Conservation (phyloP, 441 rosid species). For the Jatropha multifida region DNA sequence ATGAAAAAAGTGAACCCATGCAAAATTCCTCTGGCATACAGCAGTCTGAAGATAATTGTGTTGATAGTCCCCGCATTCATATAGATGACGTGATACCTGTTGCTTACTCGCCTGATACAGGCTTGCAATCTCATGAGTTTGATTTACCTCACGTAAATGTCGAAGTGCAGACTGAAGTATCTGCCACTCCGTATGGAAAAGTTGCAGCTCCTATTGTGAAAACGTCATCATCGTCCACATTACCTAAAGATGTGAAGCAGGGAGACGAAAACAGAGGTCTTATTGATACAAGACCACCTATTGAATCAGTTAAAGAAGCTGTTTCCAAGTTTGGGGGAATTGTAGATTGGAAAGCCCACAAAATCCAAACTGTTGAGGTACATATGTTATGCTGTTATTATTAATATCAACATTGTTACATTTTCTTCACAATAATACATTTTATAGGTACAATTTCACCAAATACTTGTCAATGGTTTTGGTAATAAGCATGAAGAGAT, state of each 20-base stretch:
- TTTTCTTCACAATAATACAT: constrained; percentile 5
- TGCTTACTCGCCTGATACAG: constrained; percentile 31
- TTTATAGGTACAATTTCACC: constrained; percentile 4
- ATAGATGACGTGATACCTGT: constrained; percentile 35
- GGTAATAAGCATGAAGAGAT: neutral
- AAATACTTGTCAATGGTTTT: neutral
- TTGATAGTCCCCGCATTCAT: constrained; percentile 27
- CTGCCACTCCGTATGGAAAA: constrained; percentile 11
- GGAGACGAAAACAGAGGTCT: constrained; percentile 45
- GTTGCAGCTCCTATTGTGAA: constrained; percentile 21
- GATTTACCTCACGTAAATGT: constrained; percentile 25
- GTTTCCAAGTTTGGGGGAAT: constrained; percentile 97
- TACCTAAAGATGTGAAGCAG: constrained; percentile 36
- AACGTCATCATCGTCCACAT: constrained; percentile 25
- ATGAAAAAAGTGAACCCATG: neutral
- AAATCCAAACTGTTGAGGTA: constrained; percentile 80
- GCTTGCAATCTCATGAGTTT: constrained; percentile 21
- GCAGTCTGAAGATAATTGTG: constrained; percentile 31
- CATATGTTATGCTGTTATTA: constrained; percentile 12
- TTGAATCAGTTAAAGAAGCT: constrained; percentile 93
- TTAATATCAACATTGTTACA: constrained; percentile 12
- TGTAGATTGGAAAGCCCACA: constrained; percentile 96
- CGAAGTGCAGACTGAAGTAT: constrained; percentile 6
- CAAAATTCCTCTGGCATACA: constrained; percentile 25
- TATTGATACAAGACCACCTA: constrained; percentile 83